Base-by-base conservation (phyloP, 164 flowering plant genomes). In the Brasenia schreberi region DNA sequence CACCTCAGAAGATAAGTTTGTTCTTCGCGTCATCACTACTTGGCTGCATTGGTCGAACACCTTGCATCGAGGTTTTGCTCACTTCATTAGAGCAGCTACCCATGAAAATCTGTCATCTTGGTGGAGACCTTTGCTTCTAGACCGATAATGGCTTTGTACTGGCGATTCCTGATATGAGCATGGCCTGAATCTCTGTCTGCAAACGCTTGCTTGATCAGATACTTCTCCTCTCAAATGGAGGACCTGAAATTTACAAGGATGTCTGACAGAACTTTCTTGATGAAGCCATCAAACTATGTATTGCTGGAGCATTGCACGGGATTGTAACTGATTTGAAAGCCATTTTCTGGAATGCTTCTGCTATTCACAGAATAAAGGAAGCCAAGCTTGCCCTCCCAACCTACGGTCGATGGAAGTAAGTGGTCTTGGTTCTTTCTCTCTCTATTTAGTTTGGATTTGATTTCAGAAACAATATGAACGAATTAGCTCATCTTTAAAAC, bases 201-300 rank as follows among this genome's bases (percentile, higher is more conserved):
- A 33, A 33, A 33, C 4, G 39, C 56, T 7, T 12, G 5, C 14
- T 17, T 17, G 39, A 63, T 7, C 81, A 88, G 98, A 96, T 92
- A 4, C 87, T 69, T 80, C 92, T 92, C 79, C 80, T 95, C 42
- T 89, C 99, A 9, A 82, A 92, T 68, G 99, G 96, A 10, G 97
- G 96, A 17, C 69, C 74, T 0, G 97, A 89, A 80, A 60, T 80
- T 11, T 88, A 80, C 76, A n/a, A 66, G 16, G 99, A 95, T 67
- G 81, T 74, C 19, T 81, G 99, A 70, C 85, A 96, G 65, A 95
- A 92, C 62, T 83, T 92, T 0, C 71, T 95, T 70, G 97, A 92
- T 59, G 99, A 87, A 64, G 99, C 97, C 23, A 61, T 86, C 5
- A 87, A 87, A 63, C 69, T 84, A 19, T 87, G 94, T 76, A 39